A percentile compares a stretch with the other conserved stretches of the same genome.
These are phyloP conservation scores for Poa pratensis DNA, from an alignment of 176 grass and related monocot species.

Conservation along the genomic window DNA sequence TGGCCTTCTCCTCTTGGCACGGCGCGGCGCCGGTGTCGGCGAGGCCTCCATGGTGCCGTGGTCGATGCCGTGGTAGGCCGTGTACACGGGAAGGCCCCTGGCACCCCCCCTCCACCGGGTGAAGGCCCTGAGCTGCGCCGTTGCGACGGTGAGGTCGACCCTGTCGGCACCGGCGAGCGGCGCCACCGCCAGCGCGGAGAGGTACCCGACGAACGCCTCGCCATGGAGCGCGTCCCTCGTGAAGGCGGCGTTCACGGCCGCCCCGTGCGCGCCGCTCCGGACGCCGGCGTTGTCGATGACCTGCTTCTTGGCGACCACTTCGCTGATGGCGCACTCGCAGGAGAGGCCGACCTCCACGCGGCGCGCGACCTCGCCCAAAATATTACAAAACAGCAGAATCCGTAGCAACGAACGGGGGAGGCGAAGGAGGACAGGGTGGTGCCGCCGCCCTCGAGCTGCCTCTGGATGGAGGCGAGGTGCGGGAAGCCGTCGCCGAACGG, in stretches of 20 bases:
- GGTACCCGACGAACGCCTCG: conserved; percentile 44
- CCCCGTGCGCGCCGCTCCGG: too few species aligned
- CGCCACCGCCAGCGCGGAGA: conserved; percentile 54
- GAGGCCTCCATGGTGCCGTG: background rate
- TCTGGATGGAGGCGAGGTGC: too few species aligned
- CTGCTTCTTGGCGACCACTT: too few species aligned
- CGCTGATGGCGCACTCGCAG: too few species aligned
- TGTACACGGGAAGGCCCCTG: conserved; percentile 56
- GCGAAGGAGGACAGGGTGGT: too few species aligned
- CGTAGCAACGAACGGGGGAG: too few species aligned
- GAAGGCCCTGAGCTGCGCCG: conserved; percentile 71
- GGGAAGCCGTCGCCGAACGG: too few species aligned
- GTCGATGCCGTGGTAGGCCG: conserved; percentile 23
- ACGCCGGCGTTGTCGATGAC: too few species aligned
- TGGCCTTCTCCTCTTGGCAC: conserved; percentile 31
- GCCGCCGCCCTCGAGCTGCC: too few species aligned
- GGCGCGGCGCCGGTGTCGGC: background rate
- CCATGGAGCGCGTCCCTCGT: conserved; percentile 51
- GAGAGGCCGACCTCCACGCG: too few species aligned
- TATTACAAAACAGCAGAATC: too few species aligned
- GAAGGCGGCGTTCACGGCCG: conserved; percentile 40
- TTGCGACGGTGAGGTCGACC: conserved; percentile 67
- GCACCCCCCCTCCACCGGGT: conserved; percentile 54
- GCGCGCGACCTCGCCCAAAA: too few species aligned
- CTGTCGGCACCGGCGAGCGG: conserved; percentile 46